Conservation (phyloP, 225 moss, liverwort and hornwort genomes). For the Physcomitrellopsis africana region DNA sequence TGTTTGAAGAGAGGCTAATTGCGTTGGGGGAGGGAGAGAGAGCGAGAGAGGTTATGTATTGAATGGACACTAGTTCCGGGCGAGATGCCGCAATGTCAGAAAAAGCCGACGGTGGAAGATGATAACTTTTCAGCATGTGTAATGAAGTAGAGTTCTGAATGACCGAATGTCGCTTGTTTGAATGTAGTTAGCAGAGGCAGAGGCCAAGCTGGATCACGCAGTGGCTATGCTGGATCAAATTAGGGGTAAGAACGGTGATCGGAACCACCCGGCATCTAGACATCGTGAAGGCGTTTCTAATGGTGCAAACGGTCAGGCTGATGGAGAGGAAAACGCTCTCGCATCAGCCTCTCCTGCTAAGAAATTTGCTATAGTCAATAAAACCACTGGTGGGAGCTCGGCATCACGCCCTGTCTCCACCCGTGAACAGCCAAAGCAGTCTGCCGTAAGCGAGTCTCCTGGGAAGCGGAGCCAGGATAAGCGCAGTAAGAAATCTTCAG, state of each 20-base stretch:
- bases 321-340: slow-evolving; percentile 31
- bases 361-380: slow-evolving; percentile 26
- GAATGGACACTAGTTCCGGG: no score
- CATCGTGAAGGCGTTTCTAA: slow-evolving; percentile 23
- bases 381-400: slow-evolving; percentile 15
- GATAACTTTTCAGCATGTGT: neutral
- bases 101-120: neutral
- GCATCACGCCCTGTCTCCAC: slow-evolving; percentile 23
- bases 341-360: slow-evolving; percentile 29
- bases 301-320: slow-evolving; percentile 24
- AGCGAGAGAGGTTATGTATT: neutral
- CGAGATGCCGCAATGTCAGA: no score
- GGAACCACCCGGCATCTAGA: slow-evolving; percentile 30
- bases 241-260: slow-evolving; percentile 29
- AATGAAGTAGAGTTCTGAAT: slow-evolving; percentile 19
- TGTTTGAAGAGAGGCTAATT: no score
- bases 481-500: slow-evolving; percentile 46
- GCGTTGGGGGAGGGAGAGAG: no score
- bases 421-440: slow-evolving; percentile 17
- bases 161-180: slow-evolving; percentile 6
- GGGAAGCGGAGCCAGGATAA: slow-evolving; percentile 37
- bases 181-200: slow-evolving; percentile 51
- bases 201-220: slow-evolving; percentile 48
- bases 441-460: slow-evolving; percentile 33
- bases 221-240: slow-evolving; percentile 42